phyloP scores from a whole-genome alignment of 495 filamentous ascomycete genomes.

The Aspergillus funiculosus region DNA sequence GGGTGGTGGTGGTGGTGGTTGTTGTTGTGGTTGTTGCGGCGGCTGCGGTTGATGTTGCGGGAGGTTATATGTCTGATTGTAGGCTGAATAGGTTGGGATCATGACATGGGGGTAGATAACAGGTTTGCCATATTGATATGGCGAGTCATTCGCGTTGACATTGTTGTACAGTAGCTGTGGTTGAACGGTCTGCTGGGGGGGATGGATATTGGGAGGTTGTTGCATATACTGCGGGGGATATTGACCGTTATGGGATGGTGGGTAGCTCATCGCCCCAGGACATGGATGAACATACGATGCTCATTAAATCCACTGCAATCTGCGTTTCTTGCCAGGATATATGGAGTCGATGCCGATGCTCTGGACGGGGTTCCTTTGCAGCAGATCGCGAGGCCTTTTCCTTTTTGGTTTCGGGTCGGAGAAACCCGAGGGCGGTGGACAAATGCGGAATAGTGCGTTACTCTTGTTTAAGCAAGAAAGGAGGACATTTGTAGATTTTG shows the following conservation, averaged over 20 bases:
- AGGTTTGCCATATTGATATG: slow-evolving; percentile 40
- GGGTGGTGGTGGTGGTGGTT: slow-evolving; percentile 18
- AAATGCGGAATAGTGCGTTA: slow-evolving; percentile 1
- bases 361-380: background rate
- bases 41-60: slow-evolving; percentile 21
- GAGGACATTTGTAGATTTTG: too few relatives aligned
- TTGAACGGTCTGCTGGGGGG: slow-evolving; percentile 23
- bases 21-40: slow-evolving; percentile 24
- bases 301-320: slow-evolving; percentile 18
- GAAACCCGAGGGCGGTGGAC: slow-evolving; percentile 27
- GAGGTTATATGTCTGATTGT: slow-evolving; percentile 27
- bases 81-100: slow-evolving; percentile 31
- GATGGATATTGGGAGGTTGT: slow-evolving; percentile 24
- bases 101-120: slow-evolving; percentile 34
- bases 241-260: slow-evolving; percentile 43
- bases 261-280: slow-evolving; percentile 46
- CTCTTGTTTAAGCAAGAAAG: background rate
- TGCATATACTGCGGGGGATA: slow-evolving; percentile 40
- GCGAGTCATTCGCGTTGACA: slow-evolving; percentile 28
- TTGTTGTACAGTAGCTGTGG: slow-evolving; percentile 39
- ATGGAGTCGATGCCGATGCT: slow-evolving; percentile 2
- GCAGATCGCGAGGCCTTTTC: slow-evolving; percentile 10
- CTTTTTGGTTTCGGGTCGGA: slow-evolving; percentile 35
- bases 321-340: slow-evolving; percentile 14
- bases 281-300: slow-evolving; percentile 23